Evolutionary conservation across 352 stramenopile species (phyloP).

Genomic region (Proteromonas lacertae): DNA sequence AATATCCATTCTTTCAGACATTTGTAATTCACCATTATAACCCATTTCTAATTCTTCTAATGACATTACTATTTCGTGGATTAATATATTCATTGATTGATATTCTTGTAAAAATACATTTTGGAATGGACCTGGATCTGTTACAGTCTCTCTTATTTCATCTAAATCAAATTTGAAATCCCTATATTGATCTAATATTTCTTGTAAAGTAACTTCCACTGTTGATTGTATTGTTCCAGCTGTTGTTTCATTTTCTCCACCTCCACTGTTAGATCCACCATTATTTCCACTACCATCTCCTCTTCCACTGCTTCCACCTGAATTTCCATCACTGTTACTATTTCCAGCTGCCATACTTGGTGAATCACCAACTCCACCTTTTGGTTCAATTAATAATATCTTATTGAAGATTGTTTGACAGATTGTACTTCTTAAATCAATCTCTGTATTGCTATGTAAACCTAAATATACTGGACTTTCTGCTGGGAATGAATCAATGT

Average conservation of each 20-base stretch:
- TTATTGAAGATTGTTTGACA: constrained; percentile 45
- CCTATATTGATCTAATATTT: constrained; percentile 14
- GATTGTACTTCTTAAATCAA: constrained; percentile 66
- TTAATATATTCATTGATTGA: constrained; percentile 66
- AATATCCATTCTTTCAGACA: constrained; percentile 47
- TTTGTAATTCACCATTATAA: constrained; percentile 48
- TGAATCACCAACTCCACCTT: too few relatives aligned
- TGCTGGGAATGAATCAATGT: constrained; percentile 45
- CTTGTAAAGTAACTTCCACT: constrained; percentile 11
- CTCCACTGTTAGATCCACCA: too few relatives aligned
- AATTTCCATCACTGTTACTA: too few relatives aligned
- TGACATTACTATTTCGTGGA: constrained; percentile 63
- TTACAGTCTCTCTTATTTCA: too few relatives aligned
- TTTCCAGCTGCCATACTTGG: too few relatives aligned
- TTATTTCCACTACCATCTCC: too few relatives aligned
- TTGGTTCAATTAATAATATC: constrained; percentile 59
- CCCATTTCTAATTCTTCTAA: constrained; percentile 54
- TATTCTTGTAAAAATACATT: too few relatives aligned
- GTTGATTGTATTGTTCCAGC: constrained; percentile 38
- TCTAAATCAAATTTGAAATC: too few relatives aligned
- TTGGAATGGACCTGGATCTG: too few relatives aligned
- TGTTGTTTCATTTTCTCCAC: constrained; percentile 52
- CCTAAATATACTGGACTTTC: constrained; percentile 65
- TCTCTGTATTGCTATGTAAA: constrained; percentile 62
- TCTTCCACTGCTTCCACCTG: constrained; percentile 14